Base-by-base conservation (phyloP, 1,284 basidiomycete genomes). In the Xanthoconium separans region DNA sequence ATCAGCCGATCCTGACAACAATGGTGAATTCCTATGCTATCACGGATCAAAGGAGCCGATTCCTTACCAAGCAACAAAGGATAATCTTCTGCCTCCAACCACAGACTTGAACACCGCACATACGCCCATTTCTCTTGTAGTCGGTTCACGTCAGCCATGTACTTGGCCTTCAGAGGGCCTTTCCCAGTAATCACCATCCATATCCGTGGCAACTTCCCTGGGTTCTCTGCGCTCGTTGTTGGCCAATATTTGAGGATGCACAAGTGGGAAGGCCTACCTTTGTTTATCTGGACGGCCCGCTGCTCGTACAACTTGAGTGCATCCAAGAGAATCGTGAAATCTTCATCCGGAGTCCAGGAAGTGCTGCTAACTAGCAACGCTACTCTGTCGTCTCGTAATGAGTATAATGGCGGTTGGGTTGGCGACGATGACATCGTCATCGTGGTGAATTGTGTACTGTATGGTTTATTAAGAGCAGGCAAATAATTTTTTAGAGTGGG, bases 281-380 rank as follows among this genome's bases (percentile, higher is more conserved):
- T 51, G 37, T 71, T 69, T 33, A 73, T 60, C 31, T 69, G 66
- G 31, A 66, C 59, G 13, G 87, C 93, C 54, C 75, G 77, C 37
- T 65, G 58, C 62, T 97, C 87, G 68, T 95, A 97, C 27, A 76
- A 49, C 8, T 67, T 65, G 40, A 98, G 74, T 9, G 93, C 92
- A 15, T 81, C 76, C 15, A 97, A 71, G 6, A 99, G 80, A 42
- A 97, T 81, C 4, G 80, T 76, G 60, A 99, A 98, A 70, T 99
- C 95, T 71, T 99, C 97, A 66, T 99, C 97, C 8, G 92, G 86
- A 0, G 97, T 99, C 96, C 97, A 99, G 11, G 91, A 94, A 0
- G 97, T 99, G 61, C 93, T 93, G 27, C 91, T 93, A 20, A 99
- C 87, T 20, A 98, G 65, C 4, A 99, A 74, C 0, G 93, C 95